phyloP scores from a whole-genome alignment of 2,329 filamentous ascomycete species.

The Tolypocladium cylindrosporum region DNA sequence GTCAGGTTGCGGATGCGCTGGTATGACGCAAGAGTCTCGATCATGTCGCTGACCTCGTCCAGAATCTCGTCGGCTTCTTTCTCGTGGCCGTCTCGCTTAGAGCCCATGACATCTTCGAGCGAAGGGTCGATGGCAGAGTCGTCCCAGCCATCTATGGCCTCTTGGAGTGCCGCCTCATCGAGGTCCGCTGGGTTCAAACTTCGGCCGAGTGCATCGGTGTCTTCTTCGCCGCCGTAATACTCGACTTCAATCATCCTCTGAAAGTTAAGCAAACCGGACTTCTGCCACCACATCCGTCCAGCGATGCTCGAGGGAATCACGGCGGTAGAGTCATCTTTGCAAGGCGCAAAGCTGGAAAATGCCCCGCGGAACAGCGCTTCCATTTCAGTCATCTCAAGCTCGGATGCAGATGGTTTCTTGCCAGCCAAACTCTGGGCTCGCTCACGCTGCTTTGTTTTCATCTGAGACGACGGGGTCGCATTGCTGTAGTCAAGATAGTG shows the following conservation, averaged over 20 bases:
- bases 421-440: slow-evolving; percentile 58
- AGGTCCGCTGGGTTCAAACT: slow-evolving; percentile 26
- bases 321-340: slow-evolving; percentile 61
- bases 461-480: slow-evolving; percentile 44
- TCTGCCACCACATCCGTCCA: slow-evolving; percentile 69
- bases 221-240: slow-evolving; percentile 29
- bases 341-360: slow-evolving; percentile 72
- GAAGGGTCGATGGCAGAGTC: slow-evolving; percentile 47
- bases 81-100: slow-evolving; percentile 48
- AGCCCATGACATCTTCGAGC: slow-evolving; percentile 41
- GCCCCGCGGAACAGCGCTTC: slow-evolving; percentile 67
- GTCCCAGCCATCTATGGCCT: slow-evolving; percentile 49
- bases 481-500: slow-evolving; percentile 63
- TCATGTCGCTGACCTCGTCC: slow-evolving; percentile 62
- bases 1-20: slow-evolving; percentile 70
- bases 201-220: slow-evolving; percentile 22
- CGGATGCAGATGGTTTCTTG: slow-evolving; percentile 43
- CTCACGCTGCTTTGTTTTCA: slow-evolving; percentile 57
- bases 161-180: slow-evolving; percentile 41
- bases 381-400: slow-evolving; percentile 55
- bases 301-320: slow-evolving; percentile 58
- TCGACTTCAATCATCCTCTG: slow-evolving; percentile 52
- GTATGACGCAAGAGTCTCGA: slow-evolving; percentile 67
- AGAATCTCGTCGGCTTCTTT: slow-evolving; percentile 62
- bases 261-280: slow-evolving; percentile 54